A percentile compares a stretch with the other conserved stretches of the same genome.
Evolutionary conservation across 169 alveolate genomes (phyloP).

Genomic region (Plasmodium inui): DNA sequence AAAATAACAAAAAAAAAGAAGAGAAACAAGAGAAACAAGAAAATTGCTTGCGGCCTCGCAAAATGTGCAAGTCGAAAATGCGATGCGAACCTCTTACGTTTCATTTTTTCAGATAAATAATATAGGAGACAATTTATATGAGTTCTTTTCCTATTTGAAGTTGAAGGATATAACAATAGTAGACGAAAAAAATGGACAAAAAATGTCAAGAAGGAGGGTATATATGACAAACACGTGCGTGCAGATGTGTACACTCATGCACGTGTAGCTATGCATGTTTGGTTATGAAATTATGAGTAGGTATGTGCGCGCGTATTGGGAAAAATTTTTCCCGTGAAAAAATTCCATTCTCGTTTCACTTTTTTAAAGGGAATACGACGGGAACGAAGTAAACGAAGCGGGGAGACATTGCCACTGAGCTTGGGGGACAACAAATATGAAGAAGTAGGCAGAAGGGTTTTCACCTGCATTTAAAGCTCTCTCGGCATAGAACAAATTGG

Average conservation of each 20-base stretch:
- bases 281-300: not conserved
- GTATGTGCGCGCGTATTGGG: not conserved
- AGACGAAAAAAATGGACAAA: conserved; percentile 25
- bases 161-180: conserved; percentile 49
- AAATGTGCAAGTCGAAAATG: not conserved
- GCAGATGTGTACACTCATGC: not conserved
- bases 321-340: not conserved
- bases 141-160: conserved; percentile 56
- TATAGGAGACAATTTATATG: conserved; percentile 56
- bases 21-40: not conserved
- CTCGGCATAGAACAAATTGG: not conserved
- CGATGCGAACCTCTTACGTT: not conserved
- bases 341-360: not conserved
- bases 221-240: not conserved
- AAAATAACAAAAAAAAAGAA: not conserved
- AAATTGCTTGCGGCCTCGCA: not conserved
- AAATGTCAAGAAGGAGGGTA: not conserved
- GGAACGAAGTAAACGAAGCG: conserved; percentile 2
- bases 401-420: conserved; percentile 21
- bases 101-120: conserved; percentile 38
- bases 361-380: conserved; percentile 12
- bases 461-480: not conserved
- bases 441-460: conserved; percentile 8
- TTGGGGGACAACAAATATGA: conserved; percentile 20
- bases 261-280: not conserved